Evolutionary conservation across 1,284 basidiomycete species (phyloP).

Genomic region (Ustilago lituana): DNA sequence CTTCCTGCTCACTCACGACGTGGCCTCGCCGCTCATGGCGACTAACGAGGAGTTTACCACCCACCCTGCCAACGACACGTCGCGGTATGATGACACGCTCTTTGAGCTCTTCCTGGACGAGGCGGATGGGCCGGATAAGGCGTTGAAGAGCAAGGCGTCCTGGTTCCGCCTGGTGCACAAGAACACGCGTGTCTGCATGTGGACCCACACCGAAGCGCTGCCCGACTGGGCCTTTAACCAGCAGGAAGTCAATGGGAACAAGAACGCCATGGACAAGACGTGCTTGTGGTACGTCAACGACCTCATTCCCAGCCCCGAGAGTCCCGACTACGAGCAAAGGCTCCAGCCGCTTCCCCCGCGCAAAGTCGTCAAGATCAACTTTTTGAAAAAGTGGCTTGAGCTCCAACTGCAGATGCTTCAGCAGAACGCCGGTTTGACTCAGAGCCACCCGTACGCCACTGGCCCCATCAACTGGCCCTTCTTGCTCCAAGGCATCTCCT

Average conservation of each 20-base stretch:
- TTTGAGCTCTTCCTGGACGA: conserved; percentile 60
- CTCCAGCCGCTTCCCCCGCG: conserved; percentile 70
- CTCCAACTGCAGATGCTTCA: conserved; percentile 94
- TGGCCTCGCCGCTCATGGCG: conserved; percentile 94
- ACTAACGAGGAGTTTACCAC: conserved; percentile 94
- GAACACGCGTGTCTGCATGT: conserved; percentile 88
- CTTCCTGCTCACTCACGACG: conserved; percentile 91
- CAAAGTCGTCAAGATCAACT: conserved; percentile 81
- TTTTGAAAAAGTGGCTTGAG: conserved; percentile 94
- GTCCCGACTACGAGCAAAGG: conserved; percentile 55
- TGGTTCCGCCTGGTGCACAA: conserved; percentile 75
- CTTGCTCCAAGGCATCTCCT: conserved; percentile 91
- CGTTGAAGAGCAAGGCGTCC: conserved; percentile 52
- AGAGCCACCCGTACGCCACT: conserved; percentile 93
- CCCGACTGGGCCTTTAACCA: conserved; percentile 98
- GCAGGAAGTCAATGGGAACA: conserved; percentile 98
- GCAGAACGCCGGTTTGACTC: conserved; percentile 94
- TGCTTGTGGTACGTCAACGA: conserved; percentile 89
- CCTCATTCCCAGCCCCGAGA: conserved; percentile 73
- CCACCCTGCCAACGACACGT: conserved; percentile 71
- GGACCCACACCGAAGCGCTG: conserved; percentile 83
- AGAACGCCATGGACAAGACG: conserved; percentile 83
- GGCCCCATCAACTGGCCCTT: conserved; percentile 98
- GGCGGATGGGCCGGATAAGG: conserved; percentile 15
- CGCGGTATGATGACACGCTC: conserved; percentile 68